Percentiles rank a stretch among this genome's conserved stretches.
Conservation (phyloP, 768 basidiomycete genomes). For the Neoboletus subvelutipes region DNA sequence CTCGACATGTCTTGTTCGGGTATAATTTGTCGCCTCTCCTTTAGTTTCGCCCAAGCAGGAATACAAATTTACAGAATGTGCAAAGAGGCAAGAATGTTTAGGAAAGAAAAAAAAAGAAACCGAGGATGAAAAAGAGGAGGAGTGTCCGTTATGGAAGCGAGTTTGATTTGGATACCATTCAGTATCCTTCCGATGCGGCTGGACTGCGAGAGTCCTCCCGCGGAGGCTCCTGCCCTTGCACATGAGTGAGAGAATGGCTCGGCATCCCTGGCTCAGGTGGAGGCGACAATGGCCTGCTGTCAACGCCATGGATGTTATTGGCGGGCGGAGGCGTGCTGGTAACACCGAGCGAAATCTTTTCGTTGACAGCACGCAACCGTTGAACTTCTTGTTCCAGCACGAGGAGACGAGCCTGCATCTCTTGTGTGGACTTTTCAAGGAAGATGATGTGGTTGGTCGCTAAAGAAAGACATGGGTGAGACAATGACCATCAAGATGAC, state of each 20-base stretch:
- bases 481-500: not conserved
- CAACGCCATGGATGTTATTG: slow-evolving; percentile 40
- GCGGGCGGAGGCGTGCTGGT: slow-evolving; percentile 57
- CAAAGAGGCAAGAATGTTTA: slow-evolving; percentile 33
- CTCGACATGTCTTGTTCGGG: slow-evolving; percentile 27
- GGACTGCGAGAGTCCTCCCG: slow-evolving; percentile 58
- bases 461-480: slow-evolving; percentile 32
- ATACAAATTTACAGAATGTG: slow-evolving; percentile 36
- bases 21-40: slow-evolving; percentile 20
- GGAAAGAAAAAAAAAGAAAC: slow-evolving; percentile 17
- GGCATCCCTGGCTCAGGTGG: slow-evolving; percentile 54
- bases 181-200: slow-evolving; percentile 33
- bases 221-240: slow-evolving; percentile 59
- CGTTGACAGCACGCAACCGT: slow-evolving; percentile 72
- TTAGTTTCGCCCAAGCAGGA: slow-evolving; percentile 26
- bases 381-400: slow-evolving; percentile 67
- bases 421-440: slow-evolving; percentile 71
- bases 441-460: slow-evolving; percentile 78
- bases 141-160: slow-evolving; percentile 27
- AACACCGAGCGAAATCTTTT: slow-evolving; percentile 74
- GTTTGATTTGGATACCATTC: slow-evolving; percentile 19
- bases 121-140: slow-evolving; percentile 36
- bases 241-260: slow-evolving; percentile 51
- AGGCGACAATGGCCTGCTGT: slow-evolving; percentile 58
- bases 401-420: slow-evolving; percentile 66